A percentile compares a stretch with the other conserved stretches of the same genome.
These are phyloP conservation scores for Barbarea vulgaris DNA, from an alignment of 345 rosid genomes.

Conservation along the genomic window DNA sequence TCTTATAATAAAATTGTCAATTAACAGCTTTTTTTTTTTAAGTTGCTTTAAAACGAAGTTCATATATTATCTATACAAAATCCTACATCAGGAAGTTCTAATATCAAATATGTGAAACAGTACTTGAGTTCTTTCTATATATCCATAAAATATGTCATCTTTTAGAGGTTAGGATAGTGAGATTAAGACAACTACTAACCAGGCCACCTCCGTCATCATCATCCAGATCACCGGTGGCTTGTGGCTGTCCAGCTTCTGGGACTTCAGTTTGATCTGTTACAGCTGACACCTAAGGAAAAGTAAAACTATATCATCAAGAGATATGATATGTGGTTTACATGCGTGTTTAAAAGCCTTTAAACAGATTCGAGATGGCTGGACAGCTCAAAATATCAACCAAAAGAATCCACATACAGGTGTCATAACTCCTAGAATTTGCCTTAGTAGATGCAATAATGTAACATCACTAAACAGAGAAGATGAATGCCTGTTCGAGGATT, in stretches of 20 bases:
- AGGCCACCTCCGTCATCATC: conserved; percentile 96
- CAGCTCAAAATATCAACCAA: conserved; percentile 3
- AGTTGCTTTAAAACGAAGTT: background rate
- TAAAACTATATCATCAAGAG: conserved; percentile 14
- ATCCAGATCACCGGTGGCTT: conserved; percentile 83
- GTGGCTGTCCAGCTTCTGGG: conserved; percentile 55
- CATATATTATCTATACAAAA: background rate
- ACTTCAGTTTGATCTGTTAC: conserved; percentile 79
- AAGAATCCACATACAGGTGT: conserved; percentile 14
- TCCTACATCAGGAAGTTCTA: background rate
- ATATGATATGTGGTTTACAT: conserved; percentile 10
- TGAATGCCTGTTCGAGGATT: conserved; percentile 1
- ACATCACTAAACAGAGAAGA: conserved; percentile 10
- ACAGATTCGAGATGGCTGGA: background rate
- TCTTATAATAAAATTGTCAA: background rate
- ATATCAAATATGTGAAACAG: conserved; percentile 4
- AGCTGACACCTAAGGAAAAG: conserved; percentile 72
- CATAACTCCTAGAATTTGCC: background rate
- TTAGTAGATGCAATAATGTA: background rate
- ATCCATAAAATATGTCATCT: conserved; percentile 17
- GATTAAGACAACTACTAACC: conserved; percentile 58
- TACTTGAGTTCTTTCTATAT: conserved; percentile 2
- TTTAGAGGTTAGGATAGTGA: conserved; percentile 1
- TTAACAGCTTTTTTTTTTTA: background rate
- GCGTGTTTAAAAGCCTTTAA: conserved; percentile 14